Evolutionary conservation across 179 eudicot species (phyloP).

Genomic region (Spinacia oleracea): DNA sequence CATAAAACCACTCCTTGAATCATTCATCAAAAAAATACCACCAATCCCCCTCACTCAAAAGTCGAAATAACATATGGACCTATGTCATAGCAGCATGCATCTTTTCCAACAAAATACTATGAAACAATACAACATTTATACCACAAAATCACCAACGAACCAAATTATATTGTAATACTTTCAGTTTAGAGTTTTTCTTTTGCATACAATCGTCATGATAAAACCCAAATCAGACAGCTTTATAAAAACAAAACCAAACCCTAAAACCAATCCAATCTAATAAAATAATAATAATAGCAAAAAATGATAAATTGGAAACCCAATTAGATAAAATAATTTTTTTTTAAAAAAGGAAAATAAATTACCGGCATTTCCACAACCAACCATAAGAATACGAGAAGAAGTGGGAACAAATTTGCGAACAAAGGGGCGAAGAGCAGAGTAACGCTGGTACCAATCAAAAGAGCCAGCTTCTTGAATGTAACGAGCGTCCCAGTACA

Average conservation of each 20-base stretch:
- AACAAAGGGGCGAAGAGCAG: constrained; percentile 76
- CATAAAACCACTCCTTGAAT: background rate
- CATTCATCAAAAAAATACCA: background rate
- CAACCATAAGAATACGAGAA: constrained; percentile 76
- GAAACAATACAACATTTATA: background rate
- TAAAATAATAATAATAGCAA: background rate
- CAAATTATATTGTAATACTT: no score
- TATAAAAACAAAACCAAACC: background rate
- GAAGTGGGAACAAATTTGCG: constrained; percentile 55
- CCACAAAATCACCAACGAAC: background rate
- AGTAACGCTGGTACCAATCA: constrained; percentile 94
- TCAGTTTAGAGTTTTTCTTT: background rate
- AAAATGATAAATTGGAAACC: background rate
- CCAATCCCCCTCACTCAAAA: background rate
- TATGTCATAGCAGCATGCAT: no score
- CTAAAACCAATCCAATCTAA: background rate
- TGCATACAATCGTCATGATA: background rate
- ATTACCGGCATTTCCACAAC: constrained; percentile 95
- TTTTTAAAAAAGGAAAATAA: background rate
- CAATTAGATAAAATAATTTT: no score
- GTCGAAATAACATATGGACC: background rate
- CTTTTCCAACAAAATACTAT: background rate
- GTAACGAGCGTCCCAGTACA: constrained; percentile 85
- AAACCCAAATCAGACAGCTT: background rate
- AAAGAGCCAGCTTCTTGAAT: constrained; percentile 65